A percentile compares a stretch with the other conserved stretches of the same genome.
phyloP scores from a whole-genome alignment of 2,329 filamentous ascomycete genomes.

The Fusarium metavorans region DNA sequence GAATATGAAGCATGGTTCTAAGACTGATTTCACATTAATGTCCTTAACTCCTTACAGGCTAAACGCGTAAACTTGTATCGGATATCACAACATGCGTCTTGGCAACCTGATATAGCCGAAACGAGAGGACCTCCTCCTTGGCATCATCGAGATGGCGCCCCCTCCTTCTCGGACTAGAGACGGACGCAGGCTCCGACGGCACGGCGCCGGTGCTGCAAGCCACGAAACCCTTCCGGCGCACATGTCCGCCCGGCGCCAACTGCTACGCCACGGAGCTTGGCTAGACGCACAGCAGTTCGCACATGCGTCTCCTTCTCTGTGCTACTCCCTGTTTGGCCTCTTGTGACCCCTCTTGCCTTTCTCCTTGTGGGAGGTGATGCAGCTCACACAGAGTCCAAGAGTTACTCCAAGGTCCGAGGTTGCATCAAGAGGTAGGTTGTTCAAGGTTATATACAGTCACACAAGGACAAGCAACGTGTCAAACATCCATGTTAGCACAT shows the following conservation, averaged over 20 bases:
- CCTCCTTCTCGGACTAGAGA: neutral
- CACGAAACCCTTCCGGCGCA: neutral
- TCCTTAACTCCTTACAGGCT: neutral
- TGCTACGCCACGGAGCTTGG: constrained; percentile 11
- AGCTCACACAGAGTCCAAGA: neutral
- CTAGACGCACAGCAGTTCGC: constrained; percentile 6
- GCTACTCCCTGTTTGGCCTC: neutral
- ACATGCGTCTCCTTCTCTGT: neutral
- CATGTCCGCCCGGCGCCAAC: neutral
- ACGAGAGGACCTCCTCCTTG: neutral
- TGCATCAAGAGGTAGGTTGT: neutral
- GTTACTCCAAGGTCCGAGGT: neutral
- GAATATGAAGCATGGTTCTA: constrained; percentile 16
- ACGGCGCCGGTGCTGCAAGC: constrained; percentile 1
- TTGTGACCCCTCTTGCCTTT: neutral
- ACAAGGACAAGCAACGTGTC: neutral
- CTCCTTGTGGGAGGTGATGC: neutral
- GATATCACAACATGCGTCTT: neutral
- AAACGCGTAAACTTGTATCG: neutral
- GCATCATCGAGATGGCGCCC: neutral
- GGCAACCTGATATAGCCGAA: neutral
- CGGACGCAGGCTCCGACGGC: neutral
- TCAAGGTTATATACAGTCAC: neutral
- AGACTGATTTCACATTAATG: neutral
- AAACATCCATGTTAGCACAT: neutral